phyloP scores from a whole-genome alignment of 192 early-diverging fungal genomes.

The Linnemannia zychae region DNA sequence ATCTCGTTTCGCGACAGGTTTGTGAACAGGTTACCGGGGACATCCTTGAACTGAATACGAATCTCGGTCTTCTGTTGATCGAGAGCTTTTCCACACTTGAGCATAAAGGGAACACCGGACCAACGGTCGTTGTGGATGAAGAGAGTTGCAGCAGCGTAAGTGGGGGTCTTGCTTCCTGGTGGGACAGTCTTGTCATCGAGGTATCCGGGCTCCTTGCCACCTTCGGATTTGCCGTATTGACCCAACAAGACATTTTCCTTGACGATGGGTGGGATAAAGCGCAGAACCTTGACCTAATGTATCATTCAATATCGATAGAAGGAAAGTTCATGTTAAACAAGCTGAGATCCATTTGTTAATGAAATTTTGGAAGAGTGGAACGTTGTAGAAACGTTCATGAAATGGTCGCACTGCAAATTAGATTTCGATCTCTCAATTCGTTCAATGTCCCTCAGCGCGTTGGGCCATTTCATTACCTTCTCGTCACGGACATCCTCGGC shows the following conservation, averaged over 20 bases:
- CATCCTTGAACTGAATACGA: constrained; percentile 97
- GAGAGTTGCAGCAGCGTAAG: constrained; percentile 90
- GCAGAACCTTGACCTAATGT: constrained; percentile 74
- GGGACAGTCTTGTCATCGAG: constrained; percentile 93
- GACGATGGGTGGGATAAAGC: constrained; percentile 82
- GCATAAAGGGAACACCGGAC: constrained; percentile 91
- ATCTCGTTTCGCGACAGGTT: constrained; percentile 92
- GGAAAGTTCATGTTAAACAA: neutral
- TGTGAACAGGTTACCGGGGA: constrained; percentile 85
- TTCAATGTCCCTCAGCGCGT: neutral
- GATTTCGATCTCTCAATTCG: no score
- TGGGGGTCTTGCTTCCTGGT: constrained; percentile 88
- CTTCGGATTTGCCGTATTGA: constrained; percentile 87
- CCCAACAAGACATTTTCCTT: constrained; percentile 90
- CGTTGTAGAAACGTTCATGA: no score
- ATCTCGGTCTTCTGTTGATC: constrained; percentile 95
- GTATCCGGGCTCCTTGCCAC: constrained; percentile 92
- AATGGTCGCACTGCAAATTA: no score
- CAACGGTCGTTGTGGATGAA: constrained; percentile 96
- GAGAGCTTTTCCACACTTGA: constrained; percentile 91
- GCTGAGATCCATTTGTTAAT: neutral
- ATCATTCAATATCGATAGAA: no score
- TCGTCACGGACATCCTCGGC: constrained; percentile 96
- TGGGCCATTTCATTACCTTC: constrained; percentile 82
- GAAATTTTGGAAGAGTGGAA: neutral